Evolutionary conservation across 2,329 filamentous ascomycete species (phyloP), one percentile per base, ranked within the genome.

Genomic region (Biscogniauxia marginata): DNA sequence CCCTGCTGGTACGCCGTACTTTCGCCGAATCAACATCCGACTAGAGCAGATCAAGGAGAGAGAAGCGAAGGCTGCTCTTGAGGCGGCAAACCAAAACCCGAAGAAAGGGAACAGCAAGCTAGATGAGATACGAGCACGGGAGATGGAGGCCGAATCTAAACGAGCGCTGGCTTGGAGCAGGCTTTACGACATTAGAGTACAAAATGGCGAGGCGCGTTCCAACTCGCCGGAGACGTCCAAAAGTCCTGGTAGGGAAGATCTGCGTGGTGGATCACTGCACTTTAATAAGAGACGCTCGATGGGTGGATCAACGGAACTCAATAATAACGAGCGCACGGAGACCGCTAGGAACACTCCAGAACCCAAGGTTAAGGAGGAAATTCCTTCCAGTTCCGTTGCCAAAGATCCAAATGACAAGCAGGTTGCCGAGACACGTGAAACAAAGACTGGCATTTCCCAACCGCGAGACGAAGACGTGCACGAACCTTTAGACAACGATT

Each of bases 181-280:
- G 25, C 69, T 85, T 2, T 80, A 79, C 30, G 81, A 83, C 66
- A 83, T 83, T 53, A 74, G 77, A 43, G 78, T 81, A 53, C 73
- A 70, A 55, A 82, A 84, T 63, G 75, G 77, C 3, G 70, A 71
- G 46, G 66, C 68, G 13, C 69, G 70, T 59, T 74, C 75, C 7
- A 70, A 74, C 49, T 79, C 77, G 0, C 76, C 79, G 13, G 76
- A 78, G 49, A 54, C 64, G 11, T 67, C 65, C 47, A 73, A 69
- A 7, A 69, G 61, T 44, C 62, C 68, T 3, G 71, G 64, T 54
- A 68, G 53, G 11, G 71, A 72, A 50, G 49, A 53, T n/a, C 46
- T 58, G 20, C 58, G 57, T 11, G 60, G 48, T 34, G 48, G 44
- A 47, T 52, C 54, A 20, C 21, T 55, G 6, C 50, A 46, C n/a